Evolutionary conservation across 2,329 filamentous ascomycete species (phyloP).

Genomic region (Calonectria leucothoes): DNA sequence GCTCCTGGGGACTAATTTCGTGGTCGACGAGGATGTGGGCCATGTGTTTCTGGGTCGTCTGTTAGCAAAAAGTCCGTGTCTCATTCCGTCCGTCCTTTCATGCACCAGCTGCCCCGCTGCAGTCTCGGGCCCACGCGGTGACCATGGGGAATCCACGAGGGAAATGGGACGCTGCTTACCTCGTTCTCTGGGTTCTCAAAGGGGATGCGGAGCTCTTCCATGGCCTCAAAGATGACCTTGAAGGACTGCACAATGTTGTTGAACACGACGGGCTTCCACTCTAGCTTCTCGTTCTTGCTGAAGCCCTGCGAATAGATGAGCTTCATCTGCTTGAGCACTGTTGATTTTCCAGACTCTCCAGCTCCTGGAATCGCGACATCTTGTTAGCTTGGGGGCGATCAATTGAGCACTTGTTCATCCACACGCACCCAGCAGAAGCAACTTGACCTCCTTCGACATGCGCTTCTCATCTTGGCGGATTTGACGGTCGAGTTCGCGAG

Average conservation of each 20-base stretch:
- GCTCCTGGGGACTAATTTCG: constrained; percentile 85
- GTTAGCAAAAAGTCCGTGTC: constrained; percentile 50
- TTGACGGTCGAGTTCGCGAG: constrained; percentile 85
- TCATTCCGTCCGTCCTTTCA: constrained; percentile 23
- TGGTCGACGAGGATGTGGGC: constrained; percentile 81
- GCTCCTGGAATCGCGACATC: constrained; percentile 70
- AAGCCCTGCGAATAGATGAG: constrained; percentile 96
- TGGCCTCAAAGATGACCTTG: constrained; percentile 89
- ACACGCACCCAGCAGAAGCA: constrained; percentile 84
- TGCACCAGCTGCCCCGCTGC: not conserved
- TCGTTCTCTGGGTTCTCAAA: constrained; percentile 85
- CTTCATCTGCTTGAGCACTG: constrained; percentile 98
- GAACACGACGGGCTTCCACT: constrained; percentile 96
- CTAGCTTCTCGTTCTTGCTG: constrained; percentile 86
- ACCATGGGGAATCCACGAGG: not conserved
- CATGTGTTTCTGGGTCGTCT: constrained; percentile 74
- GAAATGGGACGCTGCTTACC: constrained; percentile 60
- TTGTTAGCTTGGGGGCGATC: constrained; percentile 24
- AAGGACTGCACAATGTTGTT: constrained; percentile 94
- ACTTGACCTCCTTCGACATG: constrained; percentile 89
- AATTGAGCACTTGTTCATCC: not conserved
- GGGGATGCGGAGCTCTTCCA: constrained; percentile 84
- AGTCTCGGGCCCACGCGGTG: constrained; percentile 1
- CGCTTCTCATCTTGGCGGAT: constrained; percentile 90
- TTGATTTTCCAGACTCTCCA: constrained; percentile 92